Conservation (phyloP, 495 filamentous ascomycete species). For the Baudoinia panamericana region DNA sequence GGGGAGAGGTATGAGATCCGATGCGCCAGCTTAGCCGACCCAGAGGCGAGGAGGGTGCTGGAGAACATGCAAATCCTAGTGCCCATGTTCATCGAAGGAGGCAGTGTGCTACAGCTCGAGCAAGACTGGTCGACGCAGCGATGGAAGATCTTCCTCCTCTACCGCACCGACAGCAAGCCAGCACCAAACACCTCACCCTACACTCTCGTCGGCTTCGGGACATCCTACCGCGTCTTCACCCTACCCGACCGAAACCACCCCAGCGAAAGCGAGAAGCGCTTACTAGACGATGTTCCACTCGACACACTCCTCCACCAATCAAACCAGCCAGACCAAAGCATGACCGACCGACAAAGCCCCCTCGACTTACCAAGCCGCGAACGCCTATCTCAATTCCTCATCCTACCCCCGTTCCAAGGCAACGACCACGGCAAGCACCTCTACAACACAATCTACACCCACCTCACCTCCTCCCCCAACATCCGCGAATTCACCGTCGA, state of each 20-base stretch:
- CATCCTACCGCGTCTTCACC: constrained; percentile 72
- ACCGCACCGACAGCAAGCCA: constrained; percentile 38
- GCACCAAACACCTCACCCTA: constrained; percentile 41
- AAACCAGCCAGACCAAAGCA: constrained; percentile 31
- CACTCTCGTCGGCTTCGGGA: constrained; percentile 71
- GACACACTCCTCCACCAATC: constrained; percentile 32
- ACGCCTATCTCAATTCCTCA: constrained; percentile 85
- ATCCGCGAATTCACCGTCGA: constrained; percentile 83
- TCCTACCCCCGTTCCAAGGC: constrained; percentile 77
- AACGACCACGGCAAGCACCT: constrained; percentile 67
- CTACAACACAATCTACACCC: constrained; percentile 61
- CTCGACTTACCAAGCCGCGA: constrained; percentile 49
- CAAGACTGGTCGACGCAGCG: constrained; percentile 59
- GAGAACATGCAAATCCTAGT: constrained; percentile 70
- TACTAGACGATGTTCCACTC: constrained; percentile 16
- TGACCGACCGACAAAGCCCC: constrained; percentile 16
- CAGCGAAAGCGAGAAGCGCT: neutral
- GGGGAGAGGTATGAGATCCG: constrained; percentile 48
- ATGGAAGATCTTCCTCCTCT: constrained; percentile 82
- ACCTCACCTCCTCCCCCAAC: constrained; percentile 46
- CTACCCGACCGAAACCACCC: constrained; percentile 28
- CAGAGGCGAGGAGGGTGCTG: constrained; percentile 48
- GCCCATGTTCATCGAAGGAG: constrained; percentile 87
- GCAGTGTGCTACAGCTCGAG: constrained; percentile 54
- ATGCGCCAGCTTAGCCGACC: constrained; percentile 43